Base-by-base conservation (phyloP, 345 rosid genomes). In the Populus tremula region DNA sequence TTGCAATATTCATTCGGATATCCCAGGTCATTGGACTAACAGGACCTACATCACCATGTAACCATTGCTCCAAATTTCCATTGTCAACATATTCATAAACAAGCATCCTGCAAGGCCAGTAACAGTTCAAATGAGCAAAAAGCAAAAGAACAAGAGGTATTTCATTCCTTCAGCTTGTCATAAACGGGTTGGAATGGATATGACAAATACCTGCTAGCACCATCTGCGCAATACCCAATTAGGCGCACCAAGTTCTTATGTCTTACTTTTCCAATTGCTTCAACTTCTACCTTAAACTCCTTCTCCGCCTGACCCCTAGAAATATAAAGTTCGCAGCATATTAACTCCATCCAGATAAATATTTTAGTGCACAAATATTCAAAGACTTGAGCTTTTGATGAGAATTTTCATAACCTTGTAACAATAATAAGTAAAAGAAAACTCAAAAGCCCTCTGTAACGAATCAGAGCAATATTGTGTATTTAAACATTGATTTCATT, bases 61-160 rank as follows among this genome's bases (percentile, higher is more conserved):
- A 72, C 99, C 99, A 93, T 74, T 93, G 98, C 91, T 95, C 99
- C 89, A 95, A 85, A 85, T 93, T 95, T 53, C 97, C 98, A 79
- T 95, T 95, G 74, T 93, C 91, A 23, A 95, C 86, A 62, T 91
- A 95, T 83, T 95, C 98, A 71, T 95, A 95, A 56, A 95, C 91
- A 75, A 95, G 97, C 97, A 93, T 90, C 96, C 99, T 95, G 84
- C 71, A 73, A 12, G 33, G 69, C 73, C 74, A 79, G 50, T 43
- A 38, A 33, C 74, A 31, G 64, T 54, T 13, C 31, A 45, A 23
- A 29, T 31, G 16, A 35, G 29, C 25, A 77, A 39, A 36, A 36
- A 66, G 41, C 4, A 39, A 25, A 5, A 25, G 8, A 29, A 62
- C 0, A 5, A 2, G 7, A 64, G 11, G 18, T 31, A 31, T 38